phyloP scores from a whole-genome alignment of 2,329 filamentous ascomycete species.

The Xylaria sp. region DNA sequence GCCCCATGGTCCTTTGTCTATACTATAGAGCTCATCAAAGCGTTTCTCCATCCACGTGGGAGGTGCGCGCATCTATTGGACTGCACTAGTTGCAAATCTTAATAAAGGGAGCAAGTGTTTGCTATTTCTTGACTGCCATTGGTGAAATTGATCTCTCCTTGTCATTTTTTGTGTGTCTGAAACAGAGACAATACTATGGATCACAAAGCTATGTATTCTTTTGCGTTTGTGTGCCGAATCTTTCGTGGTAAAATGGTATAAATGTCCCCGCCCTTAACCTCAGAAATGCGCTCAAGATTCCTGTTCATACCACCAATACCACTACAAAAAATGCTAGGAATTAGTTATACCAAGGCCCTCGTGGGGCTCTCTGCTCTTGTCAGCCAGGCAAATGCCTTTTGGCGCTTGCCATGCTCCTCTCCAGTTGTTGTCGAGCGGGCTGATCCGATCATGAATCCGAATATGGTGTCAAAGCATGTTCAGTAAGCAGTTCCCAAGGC shows the following conservation, averaged over 20 bases:
- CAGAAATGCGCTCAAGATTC: not conserved
- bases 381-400: conserved; percentile 41
- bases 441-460: conserved; percentile 70
- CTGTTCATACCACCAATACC: not conserved
- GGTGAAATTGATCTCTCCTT: not conserved
- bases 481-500: not conserved
- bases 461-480: conserved; percentile 61
- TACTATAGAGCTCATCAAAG: conserved; percentile 19
- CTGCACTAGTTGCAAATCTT: not conserved
- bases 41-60: not conserved
- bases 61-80: conserved; percentile 4
- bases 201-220: conserved; percentile 31
- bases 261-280: not conserved
- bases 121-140: too few relatives aligned
- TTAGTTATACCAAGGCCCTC: conserved; percentile 26
- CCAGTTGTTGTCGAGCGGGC: conserved; percentile 56
- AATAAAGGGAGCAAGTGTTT: conserved; percentile 1
- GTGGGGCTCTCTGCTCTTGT: conserved; percentile 34
- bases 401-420: conserved; percentile 43
- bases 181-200: not conserved
- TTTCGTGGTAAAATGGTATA: not conserved
- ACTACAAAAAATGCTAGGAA: conserved; percentile 25
- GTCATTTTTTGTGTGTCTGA: not conserved
- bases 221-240: not conserved
- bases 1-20: conserved; percentile 15